Evolutionary conservation across 2,329 filamentous ascomycete genomes (phyloP).

Genomic region (Paecilomyces formosus): DNA sequence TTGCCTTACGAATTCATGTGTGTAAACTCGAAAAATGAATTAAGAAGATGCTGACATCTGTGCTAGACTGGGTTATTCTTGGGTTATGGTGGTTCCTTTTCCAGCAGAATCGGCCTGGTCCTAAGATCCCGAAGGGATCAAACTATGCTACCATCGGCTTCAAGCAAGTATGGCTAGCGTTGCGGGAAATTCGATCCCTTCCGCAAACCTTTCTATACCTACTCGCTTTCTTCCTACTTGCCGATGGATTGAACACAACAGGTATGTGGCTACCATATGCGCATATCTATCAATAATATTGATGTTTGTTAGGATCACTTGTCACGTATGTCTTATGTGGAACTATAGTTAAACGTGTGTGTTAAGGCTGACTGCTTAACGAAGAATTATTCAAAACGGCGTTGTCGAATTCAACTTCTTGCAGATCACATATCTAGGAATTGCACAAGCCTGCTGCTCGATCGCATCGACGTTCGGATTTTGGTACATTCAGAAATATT

Average conservation of each 20-base stretch:
- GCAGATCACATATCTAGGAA: slow-evolving; percentile 34
- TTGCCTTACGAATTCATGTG: slow-evolving; percentile 36
- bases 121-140: slow-evolving; percentile 31
- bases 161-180: slow-evolving; percentile 34
- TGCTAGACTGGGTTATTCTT: slow-evolving; percentile 34
- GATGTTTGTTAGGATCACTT: neutral
- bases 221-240: slow-evolving; percentile 35
- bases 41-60: slow-evolving; percentile 1
- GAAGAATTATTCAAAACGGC: slow-evolving; percentile 32
- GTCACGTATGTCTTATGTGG: neutral
- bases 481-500: slow-evolving; percentile 37
- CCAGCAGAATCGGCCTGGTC: slow-evolving; percentile 33
- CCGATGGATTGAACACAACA: slow-evolving; percentile 36
- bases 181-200: slow-evolving; percentile 29
- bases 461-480: slow-evolving; percentile 34
- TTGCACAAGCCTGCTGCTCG: slow-evolving; percentile 31
- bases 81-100: slow-evolving; percentile 39
- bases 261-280: slow-evolving; percentile 11
- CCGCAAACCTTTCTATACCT: slow-evolving; percentile 37
- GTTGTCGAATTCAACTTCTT: slow-evolving; percentile 34
- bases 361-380: neutral
- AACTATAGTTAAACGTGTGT: neutral
- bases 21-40: slow-evolving; percentile 2
- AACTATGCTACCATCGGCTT: slow-evolving; percentile 34
- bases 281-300: neutral